A percentile compares a stretch with the other conserved stretches of the same genome.
Evolutionary conservation across 306 rosid genomes (phyloP).

Genomic region (Prunus davidiana): DNA sequence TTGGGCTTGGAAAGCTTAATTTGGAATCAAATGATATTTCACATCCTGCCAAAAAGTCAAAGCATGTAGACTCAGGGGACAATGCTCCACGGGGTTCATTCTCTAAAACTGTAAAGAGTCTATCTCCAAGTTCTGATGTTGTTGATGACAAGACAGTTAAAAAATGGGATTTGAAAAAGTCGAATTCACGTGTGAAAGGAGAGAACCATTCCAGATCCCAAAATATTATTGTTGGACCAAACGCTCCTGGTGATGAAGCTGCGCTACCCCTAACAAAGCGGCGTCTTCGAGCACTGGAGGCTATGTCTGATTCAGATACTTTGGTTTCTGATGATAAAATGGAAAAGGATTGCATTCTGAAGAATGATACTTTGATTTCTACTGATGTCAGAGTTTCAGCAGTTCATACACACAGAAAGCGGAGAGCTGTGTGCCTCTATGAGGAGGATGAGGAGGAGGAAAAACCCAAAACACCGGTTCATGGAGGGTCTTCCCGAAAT

Average conservation of each 20-base stretch:
- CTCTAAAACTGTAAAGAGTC: slow-evolving; percentile 40
- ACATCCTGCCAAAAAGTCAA: slow-evolving; percentile 60
- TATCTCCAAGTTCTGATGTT: slow-evolving; percentile 38
- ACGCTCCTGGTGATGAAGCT: slow-evolving; percentile 46
- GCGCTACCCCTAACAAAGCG: slow-evolving; percentile 47
- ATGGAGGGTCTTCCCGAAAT: slow-evolving; percentile 72
- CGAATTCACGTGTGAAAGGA: slow-evolving; percentile 45
- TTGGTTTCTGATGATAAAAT: slow-evolving; percentile 44
- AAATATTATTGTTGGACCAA: slow-evolving; percentile 38
- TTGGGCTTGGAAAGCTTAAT: slow-evolving; percentile 43
- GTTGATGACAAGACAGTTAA: slow-evolving; percentile 45
- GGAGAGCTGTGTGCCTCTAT: slow-evolving; percentile 82
- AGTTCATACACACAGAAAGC: slow-evolving; percentile 48
- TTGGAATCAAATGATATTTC: slow-evolving; percentile 42
- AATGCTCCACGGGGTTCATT: slow-evolving; percentile 31
- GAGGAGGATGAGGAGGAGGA: slow-evolving; percentile 65
- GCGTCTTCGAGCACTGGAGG: slow-evolving; percentile 46
- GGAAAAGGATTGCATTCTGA: slow-evolving; percentile 37
- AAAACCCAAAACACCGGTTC: slow-evolving; percentile 82
- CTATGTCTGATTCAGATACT: slow-evolving; percentile 47
- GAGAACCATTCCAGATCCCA: slow-evolving; percentile 50
- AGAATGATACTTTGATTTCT: slow-evolving; percentile 33
- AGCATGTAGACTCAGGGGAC: slow-evolving; percentile 45
- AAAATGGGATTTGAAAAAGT: slow-evolving; percentile 47
- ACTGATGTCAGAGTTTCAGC: slow-evolving; percentile 29